phyloP scores from a whole-genome alignment of 257 asterid genomes.

The Scutellaria minor region DNA sequence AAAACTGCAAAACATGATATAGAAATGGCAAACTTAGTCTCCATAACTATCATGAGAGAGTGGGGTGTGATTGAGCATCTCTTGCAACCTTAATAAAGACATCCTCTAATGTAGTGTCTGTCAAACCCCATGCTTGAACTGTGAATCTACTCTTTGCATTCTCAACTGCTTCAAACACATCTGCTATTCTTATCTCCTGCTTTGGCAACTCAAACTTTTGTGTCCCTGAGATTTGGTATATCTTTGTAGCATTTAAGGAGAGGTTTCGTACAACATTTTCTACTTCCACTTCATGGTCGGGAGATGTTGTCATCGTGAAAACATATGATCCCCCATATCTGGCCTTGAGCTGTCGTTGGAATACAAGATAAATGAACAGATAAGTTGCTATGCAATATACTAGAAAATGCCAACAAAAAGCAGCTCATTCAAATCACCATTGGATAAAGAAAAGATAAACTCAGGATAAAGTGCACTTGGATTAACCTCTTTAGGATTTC shows the following conservation, averaged over 20 bases:
- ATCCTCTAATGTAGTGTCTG: constrained; percentile 92
- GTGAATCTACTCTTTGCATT: constrained; percentile 77
- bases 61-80: constrained; percentile 54
- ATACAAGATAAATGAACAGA: neutral
- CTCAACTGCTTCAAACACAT: constrained; percentile 89
- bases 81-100: constrained; percentile 95
- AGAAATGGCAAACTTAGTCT: neutral
- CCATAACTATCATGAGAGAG: constrained; percentile 51
- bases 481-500: constrained; percentile 86
- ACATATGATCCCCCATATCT: constrained; percentile 94
- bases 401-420: no score
- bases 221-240: constrained; percentile 90
- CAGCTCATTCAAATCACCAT: no score
- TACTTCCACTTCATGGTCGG: constrained; percentile 71
- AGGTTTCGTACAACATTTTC: constrained; percentile 61
- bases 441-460: neutral
- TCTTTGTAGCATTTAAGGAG: constrained; percentile 72
- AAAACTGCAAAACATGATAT: neutral
- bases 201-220: constrained; percentile 95
- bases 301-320: constrained; percentile 88
- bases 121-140: constrained; percentile 94
- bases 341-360: constrained; percentile 71
- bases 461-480: neutral
- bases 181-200: constrained; percentile 71
- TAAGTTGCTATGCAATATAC: neutral